A percentile compares a stretch with the other conserved stretches of the same genome.
phyloP scores from a whole-genome alignment of 2,329 filamentous ascomycete species.

The Aschersonia sp. region DNA sequence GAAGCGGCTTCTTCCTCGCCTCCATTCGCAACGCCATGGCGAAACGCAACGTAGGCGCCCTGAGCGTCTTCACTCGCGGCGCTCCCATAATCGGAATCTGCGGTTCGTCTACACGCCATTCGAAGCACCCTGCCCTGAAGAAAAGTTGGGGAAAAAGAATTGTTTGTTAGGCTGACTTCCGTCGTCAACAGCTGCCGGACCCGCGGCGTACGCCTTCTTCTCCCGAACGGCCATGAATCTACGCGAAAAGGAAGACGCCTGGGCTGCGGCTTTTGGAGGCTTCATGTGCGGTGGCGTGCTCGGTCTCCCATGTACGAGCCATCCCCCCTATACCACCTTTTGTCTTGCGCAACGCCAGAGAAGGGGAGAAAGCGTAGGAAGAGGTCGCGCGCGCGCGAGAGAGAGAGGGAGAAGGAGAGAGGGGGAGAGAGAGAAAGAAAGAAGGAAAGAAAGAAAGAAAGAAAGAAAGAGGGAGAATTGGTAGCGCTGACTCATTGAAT shows the following conservation, averaged over 20 bases:
- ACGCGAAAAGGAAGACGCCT: constrained; percentile 67
- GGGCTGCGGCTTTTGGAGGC: constrained; percentile 61
- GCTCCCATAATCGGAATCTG: constrained; percentile 53
- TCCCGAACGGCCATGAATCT: constrained; percentile 69
- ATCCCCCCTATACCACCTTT: background rate
- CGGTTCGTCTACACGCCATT: constrained; percentile 12
- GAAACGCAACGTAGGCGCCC: constrained; percentile 66
- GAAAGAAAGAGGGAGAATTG: no score
- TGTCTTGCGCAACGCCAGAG: no score
- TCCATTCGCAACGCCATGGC: constrained; percentile 77
- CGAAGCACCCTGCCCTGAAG: no score
- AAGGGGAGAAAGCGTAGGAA: no score
- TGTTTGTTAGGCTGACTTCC: background rate
- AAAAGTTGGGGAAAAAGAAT: background rate
- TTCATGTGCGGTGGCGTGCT: constrained; percentile 61
- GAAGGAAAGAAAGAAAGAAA: no score
- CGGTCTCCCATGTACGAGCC: constrained; percentile 53
- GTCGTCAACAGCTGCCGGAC: constrained; percentile 34
- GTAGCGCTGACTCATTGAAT: no score
- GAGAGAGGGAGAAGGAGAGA: no score
- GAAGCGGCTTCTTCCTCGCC: constrained; percentile 56
- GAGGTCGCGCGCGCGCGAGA: no score
- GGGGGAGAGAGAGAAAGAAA: no score
- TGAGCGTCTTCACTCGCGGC: constrained; percentile 66
- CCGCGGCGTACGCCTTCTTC: constrained; percentile 65